phyloP scores from a whole-genome alignment of 352 stramenopile species.

The Phytophthora rubi region DNA sequence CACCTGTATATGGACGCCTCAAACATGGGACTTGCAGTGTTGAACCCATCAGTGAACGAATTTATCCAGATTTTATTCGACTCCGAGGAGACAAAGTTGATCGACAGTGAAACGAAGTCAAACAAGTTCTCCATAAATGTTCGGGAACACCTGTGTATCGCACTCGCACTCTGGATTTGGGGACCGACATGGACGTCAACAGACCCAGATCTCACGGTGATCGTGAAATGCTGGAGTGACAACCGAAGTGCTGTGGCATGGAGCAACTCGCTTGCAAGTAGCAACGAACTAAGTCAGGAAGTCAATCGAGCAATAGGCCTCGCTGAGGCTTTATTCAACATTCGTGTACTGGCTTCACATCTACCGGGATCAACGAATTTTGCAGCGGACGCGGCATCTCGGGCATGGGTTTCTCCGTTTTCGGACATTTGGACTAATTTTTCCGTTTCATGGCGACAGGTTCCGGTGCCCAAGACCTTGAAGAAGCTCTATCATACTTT shows the following conservation, averaged over 20 bases:
- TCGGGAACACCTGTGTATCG: background rate
- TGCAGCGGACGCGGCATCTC: background rate
- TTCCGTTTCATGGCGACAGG: background rate
- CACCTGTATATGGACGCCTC: constrained; percentile 7
- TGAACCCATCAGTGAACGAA: background rate
- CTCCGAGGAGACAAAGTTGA: background rate
- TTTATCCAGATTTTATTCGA: background rate
- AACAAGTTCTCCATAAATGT: background rate
- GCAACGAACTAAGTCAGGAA: background rate
- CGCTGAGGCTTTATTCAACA: background rate
- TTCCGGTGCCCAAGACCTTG: background rate
- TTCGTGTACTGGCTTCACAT: background rate
- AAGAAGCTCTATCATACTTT: background rate
- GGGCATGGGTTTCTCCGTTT: background rate
- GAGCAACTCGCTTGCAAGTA: background rate
- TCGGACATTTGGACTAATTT: background rate
- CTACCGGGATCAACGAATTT: background rate
- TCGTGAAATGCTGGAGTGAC: constrained; percentile 2
- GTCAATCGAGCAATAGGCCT: background rate
- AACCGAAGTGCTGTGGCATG: background rate
- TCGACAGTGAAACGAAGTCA: background rate
- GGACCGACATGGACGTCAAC: background rate
- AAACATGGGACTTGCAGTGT: background rate
- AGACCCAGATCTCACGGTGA: background rate
- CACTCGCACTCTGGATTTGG: background rate